Evolutionary conservation across 257 asterid genomes (phyloP).

Genomic region (Solanum ossicruentum): DNA sequence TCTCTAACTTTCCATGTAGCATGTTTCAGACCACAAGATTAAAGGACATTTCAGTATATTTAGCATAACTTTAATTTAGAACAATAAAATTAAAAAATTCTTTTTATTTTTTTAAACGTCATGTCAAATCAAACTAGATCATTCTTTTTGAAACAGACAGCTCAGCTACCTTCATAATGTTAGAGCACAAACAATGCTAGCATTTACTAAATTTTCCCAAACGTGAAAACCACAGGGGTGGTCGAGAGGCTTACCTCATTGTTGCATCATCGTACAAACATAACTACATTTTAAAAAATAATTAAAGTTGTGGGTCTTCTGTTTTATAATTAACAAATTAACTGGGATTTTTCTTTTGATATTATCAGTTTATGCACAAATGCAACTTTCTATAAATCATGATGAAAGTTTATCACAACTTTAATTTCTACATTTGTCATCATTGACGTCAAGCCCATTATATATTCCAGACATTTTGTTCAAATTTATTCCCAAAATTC

Average conservation of each 20-base stretch:
- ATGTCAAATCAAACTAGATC: no score
- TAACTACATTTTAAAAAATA: neutral
- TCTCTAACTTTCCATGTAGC: no score
- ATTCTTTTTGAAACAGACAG: no score
- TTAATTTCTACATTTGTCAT: neutral
- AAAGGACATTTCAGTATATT: no score
- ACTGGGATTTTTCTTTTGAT: neutral
- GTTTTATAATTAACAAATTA: neutral
- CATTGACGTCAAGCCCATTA: neutral
- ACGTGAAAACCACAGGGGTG: neutral
- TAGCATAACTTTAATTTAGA: no score
- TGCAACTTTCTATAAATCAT: neutral
- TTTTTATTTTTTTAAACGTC: no score
- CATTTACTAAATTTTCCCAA: neutral
- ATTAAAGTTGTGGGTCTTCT: neutral
- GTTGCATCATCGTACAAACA: neutral
- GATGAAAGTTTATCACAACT: neutral
- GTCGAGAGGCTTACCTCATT: neutral
- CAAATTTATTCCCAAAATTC: neutral
- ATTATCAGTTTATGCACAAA: neutral
- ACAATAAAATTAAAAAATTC: accelerated
- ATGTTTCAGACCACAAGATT: no score
- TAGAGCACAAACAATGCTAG: no score
- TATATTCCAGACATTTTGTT: neutral
- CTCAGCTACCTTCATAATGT: no score